phyloP scores from a whole-genome alignment of 257 asterid genomes.

The Orobanche coerulescens region DNA sequence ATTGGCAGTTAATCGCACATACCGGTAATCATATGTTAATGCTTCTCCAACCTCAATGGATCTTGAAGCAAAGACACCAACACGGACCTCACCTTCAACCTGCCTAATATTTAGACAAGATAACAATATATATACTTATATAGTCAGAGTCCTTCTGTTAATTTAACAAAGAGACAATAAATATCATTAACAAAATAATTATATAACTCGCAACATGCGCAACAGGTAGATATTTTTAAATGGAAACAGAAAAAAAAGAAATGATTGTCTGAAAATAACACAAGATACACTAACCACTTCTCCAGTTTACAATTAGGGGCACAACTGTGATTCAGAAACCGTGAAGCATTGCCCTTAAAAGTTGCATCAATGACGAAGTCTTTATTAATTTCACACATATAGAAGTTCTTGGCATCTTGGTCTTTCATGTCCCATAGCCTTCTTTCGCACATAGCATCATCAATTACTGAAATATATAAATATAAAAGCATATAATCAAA shows the following conservation, averaged over 20 bases:
- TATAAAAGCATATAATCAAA: slow-evolving; percentile 16
- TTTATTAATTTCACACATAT: slow-evolving; percentile 87
- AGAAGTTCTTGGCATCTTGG: slow-evolving; percentile 65
- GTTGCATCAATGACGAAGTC: slow-evolving; percentile 95
- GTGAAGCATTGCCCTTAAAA: slow-evolving; percentile 76
- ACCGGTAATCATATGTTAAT: slow-evolving; percentile 88
- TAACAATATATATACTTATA: slow-evolving; percentile 17
- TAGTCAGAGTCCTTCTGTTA: slow-evolving; percentile 2
- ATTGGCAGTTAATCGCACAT: slow-evolving; percentile 16
- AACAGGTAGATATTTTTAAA: background rate
- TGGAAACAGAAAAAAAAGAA: background rate
- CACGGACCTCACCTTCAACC: slow-evolving; percentile 81
- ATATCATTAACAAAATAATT: background rate
- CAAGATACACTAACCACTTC: slow-evolving; percentile 59
- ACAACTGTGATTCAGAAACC: slow-evolving; percentile 93
- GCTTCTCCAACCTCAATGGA: slow-evolving; percentile 74
- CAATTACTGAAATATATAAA: slow-evolving; percentile 79
- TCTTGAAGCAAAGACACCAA: slow-evolving; percentile 84
- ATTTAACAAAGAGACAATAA: background rate
- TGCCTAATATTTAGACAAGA: slow-evolving; percentile 47
- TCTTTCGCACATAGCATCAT: slow-evolving; percentile 78
- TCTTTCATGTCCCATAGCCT: slow-evolving; percentile 93
- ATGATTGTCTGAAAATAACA: slow-evolving; percentile 16
- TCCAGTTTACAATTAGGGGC: slow-evolving; percentile 88
- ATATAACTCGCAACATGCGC: background rate